Evolutionary conservation across 2,329 filamentous ascomycete genomes (phyloP).

Genomic region (Colletotrichum gloeosporioides): DNA sequence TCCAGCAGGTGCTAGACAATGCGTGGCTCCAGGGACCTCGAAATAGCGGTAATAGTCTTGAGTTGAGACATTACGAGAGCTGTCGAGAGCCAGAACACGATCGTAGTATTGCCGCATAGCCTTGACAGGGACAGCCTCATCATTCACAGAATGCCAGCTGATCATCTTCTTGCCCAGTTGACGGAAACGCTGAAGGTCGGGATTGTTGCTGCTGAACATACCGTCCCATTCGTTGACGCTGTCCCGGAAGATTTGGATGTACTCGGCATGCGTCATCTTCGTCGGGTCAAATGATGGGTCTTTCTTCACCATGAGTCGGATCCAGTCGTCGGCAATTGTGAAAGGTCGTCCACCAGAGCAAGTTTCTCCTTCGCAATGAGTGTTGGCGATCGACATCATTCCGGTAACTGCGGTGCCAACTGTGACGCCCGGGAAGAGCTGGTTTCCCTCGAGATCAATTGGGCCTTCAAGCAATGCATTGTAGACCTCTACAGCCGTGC

Average conservation of each 20-base stretch:
- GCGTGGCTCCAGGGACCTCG: slow-evolving; percentile 53
- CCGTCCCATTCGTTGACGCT: slow-evolving; percentile 21
- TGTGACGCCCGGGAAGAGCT: background rate
- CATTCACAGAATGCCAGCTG: slow-evolving; percentile 44
- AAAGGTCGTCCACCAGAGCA: background rate
- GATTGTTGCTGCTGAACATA: slow-evolving; percentile 28
- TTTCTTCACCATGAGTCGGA: slow-evolving; percentile 25
- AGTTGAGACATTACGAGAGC: background rate
- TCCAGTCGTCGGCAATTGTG: background rate
- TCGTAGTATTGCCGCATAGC: background rate
- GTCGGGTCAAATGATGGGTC: slow-evolving; percentile 30
- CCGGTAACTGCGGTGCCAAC: background rate
- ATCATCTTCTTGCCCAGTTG: slow-evolving; percentile 43
- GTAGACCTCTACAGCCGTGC: background rate
- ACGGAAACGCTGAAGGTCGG: slow-evolving; percentile 32
- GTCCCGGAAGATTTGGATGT: slow-evolving; percentile 19
- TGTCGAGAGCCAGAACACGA: background rate
- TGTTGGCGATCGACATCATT: background rate
- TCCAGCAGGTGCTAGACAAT: slow-evolving; percentile 38
- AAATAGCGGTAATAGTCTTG: slow-evolving; percentile 39
- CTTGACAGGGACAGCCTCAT: slow-evolving; percentile 36
- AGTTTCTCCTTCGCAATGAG: background rate
- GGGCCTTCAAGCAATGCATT: background rate
- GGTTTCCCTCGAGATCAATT: background rate
- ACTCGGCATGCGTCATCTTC: slow-evolving; percentile 7